Conservation (phyloP, 2,329 filamentous ascomycete species). For the Neonectria hederae region DNA sequence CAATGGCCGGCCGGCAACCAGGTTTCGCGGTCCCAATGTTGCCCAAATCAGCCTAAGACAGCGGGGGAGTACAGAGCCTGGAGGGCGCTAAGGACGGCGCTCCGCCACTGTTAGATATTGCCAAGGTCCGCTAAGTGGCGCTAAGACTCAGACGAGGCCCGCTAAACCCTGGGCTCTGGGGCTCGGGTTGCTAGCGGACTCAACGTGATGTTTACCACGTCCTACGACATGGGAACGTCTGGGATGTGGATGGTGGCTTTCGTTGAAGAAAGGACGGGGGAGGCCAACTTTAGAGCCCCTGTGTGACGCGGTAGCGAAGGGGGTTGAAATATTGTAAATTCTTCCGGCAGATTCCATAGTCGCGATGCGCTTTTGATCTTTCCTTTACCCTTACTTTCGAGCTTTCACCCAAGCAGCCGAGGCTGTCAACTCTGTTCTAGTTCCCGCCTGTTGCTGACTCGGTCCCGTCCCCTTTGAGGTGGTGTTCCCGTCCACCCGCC, state of each 20-base stretch:
- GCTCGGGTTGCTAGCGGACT: neutral
- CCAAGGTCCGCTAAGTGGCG: neutral
- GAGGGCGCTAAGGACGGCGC: conserved; percentile 8
- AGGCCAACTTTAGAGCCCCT: conserved; percentile 1
- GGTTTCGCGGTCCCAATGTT: conserved; percentile 7
- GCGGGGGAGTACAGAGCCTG: conserved; percentile 6
- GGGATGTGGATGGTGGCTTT: conserved; percentile 10
- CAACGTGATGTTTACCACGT: conserved; percentile 17
- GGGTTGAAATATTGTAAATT: neutral
- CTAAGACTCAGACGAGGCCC: neutral
- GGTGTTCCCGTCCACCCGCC: conserved; percentile 39
- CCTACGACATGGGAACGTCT: conserved; percentile 8
- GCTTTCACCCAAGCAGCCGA: neutral
- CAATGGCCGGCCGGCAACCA: conserved; percentile 10
- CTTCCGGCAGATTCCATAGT: neutral
- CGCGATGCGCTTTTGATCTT: neutral
- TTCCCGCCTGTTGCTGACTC: conserved; percentile 15
- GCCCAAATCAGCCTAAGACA: neutral
- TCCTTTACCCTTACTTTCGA: neutral
- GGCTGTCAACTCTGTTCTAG: neutral
- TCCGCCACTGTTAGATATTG: conserved; percentile 4
- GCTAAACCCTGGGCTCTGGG: conserved; percentile 3
- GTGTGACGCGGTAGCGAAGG: neutral
- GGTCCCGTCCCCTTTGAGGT: conserved; percentile 17
- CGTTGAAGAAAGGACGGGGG: conserved; percentile 10